Conservation (phyloP, 2,329 filamentous ascomycete species). For the Cercospora sojina region DNA sequence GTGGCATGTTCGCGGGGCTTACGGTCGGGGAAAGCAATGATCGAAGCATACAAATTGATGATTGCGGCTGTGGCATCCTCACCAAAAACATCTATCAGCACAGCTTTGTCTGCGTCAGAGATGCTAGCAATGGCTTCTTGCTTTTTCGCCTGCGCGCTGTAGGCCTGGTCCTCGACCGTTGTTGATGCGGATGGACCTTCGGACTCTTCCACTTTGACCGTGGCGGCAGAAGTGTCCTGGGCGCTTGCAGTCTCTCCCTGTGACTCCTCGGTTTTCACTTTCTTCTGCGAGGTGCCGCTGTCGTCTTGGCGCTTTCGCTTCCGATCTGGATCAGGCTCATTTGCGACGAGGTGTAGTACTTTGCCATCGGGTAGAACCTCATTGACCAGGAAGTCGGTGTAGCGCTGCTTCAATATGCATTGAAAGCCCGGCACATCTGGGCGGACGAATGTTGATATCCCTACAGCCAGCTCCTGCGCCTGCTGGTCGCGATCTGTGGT, state of each 20-base stretch:
- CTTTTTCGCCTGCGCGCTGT: constrained; percentile 14
- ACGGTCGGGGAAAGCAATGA: constrained; percentile 54
- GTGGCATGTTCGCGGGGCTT: constrained; percentile 57
- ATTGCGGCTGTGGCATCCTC: constrained; percentile 52
- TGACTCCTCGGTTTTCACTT: constrained; percentile 15
- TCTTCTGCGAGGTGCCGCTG: constrained; percentile 20
- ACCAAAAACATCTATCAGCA: constrained; percentile 52
- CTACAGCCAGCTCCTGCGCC: constrained; percentile 48
- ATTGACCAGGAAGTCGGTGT: constrained; percentile 90
- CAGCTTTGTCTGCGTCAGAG: constrained; percentile 40
- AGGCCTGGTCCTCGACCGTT: background rate
- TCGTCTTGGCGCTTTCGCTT: constrained; percentile 29
- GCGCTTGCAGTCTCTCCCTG: constrained; percentile 9
- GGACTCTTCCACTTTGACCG: background rate
- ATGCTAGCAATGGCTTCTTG: constrained; percentile 31
- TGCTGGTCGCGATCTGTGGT: constrained; percentile 16
- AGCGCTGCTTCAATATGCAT: constrained; percentile 70
- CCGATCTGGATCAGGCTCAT: constrained; percentile 30
- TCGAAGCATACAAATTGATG: constrained; percentile 55
- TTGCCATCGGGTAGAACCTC: constrained; percentile 76
- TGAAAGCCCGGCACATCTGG: constrained; percentile 58
- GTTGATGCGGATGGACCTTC: background rate
- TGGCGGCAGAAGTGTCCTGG: constrained; percentile 7
- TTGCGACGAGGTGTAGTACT: constrained; percentile 68
- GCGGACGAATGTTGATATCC: constrained; percentile 65